These are phyloP conservation scores for Ochetophila trinervis DNA, from an alignment of 306 rosid species.

Conservation along the genomic window DNA sequence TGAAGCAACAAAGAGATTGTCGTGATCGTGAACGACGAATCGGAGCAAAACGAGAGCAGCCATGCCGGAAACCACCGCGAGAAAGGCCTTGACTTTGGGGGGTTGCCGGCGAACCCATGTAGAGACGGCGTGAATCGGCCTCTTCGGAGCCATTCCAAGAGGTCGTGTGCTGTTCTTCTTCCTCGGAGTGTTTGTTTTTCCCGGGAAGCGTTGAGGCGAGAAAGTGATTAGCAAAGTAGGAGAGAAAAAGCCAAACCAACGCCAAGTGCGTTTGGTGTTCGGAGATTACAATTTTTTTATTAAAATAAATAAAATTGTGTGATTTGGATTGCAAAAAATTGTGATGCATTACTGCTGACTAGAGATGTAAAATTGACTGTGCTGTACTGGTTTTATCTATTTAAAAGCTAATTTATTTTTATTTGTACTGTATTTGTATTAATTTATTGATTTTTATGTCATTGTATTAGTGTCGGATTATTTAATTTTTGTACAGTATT, in stretches of 20 bases:
- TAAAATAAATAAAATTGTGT: too few species aligned
- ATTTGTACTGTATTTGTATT: too few species aligned
- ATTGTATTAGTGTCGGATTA: too few species aligned
- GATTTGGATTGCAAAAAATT: too few species aligned
- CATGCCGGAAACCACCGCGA: conserved; percentile 83
- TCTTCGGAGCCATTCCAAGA: conserved; percentile 47
- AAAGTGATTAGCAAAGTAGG: not conserved
- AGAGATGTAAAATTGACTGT: too few species aligned
- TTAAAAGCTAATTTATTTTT: too few species aligned
- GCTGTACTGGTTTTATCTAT: too few species aligned
- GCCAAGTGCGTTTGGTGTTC: too few species aligned
- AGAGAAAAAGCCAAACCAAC: not conserved
- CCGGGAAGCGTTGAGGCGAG: conserved; percentile 28
- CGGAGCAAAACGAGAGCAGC: conserved; percentile 76
- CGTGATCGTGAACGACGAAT: conserved; percentile 80
- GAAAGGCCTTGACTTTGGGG: conserved; percentile 83
- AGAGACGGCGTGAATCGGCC: conserved; percentile 52
- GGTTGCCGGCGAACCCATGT: conserved; percentile 85
- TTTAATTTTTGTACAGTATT: too few species aligned
- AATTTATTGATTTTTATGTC: too few species aligned
- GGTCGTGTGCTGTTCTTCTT: not conserved
- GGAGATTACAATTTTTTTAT: too few species aligned
- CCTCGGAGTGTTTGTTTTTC: conserved; percentile 20
- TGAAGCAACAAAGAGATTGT: conserved; percentile 86
- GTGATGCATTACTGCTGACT: too few species aligned